phyloP scores from a whole-genome alignment of 495 filamentous ascomycete species.

The Jackrogersella minutella region DNA sequence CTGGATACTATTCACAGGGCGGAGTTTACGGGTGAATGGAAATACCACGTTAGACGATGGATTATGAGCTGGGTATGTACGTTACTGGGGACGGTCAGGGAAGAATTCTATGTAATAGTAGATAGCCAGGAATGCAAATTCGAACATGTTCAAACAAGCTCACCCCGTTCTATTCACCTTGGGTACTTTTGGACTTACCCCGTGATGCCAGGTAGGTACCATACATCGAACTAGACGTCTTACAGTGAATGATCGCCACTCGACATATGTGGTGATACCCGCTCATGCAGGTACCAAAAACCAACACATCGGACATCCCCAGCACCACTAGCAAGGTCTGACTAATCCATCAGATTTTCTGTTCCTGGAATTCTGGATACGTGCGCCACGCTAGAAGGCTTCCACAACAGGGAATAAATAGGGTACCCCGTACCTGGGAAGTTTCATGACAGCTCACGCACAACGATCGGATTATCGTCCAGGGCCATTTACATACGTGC shows the following conservation, averaged over 20 bases:
- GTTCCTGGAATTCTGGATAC: constrained; percentile 12
- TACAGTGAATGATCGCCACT: constrained; percentile 2
- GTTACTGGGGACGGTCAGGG: constrained; percentile 26
- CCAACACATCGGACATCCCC: constrained; percentile 7
- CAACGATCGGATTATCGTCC: too few relatives aligned
- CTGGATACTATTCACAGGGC: constrained; percentile 5
- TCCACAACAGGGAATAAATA: background rate
- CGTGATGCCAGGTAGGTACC: too few relatives aligned
- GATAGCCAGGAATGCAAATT: constrained; percentile 9
- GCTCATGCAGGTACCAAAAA: constrained; percentile 34
- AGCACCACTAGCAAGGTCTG: constrained; percentile 26
- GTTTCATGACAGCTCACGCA: too few relatives aligned
- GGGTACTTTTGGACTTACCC: too few relatives aligned
- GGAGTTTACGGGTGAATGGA: constrained; percentile 8
- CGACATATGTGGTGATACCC: background rate
- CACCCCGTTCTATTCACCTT: background rate
- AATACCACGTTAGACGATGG: constrained; percentile 18
- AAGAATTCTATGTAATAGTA: background rate
- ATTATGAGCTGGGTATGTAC: background rate
- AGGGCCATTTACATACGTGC: too few relatives aligned
- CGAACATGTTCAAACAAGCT: background rate
- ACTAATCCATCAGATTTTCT: constrained; percentile 22
- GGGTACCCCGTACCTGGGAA: too few relatives aligned
- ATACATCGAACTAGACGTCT: constrained; percentile 11
- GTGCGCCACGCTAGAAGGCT: background rate